Evolutionary conservation across 2,329 filamentous ascomycete species (phyloP), one percentile per base, ranked within the genome.

Genomic region (Trichophyton rubrum): DNA sequence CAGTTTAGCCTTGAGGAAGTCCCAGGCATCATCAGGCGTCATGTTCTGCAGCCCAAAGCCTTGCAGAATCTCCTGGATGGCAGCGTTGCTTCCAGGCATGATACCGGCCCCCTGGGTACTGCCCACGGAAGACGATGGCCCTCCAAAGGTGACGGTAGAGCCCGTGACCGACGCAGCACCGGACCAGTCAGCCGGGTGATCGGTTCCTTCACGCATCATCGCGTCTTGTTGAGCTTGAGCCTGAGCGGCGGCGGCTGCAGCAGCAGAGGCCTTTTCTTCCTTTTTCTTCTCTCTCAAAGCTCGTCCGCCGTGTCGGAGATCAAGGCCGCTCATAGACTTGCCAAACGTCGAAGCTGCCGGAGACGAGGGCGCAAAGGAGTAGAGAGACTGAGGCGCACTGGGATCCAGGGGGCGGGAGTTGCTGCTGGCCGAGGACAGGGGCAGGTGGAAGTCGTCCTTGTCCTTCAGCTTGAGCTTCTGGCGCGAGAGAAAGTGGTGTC

Each of bases 201-300:
- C 74, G 9, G 9, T 4, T 13, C 67, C 66, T 56, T 75, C 74
- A 38, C 62, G 59, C 27, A 60, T 56, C n/a, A 56, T 55, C 17
- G 57, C 57, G 20, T 59, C 57, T 15, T 58, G 56, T 27, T 45
- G 40, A 30, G 57, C 33, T 38, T 38, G 33, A 38, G 33, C 33
- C 11, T 38, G 33, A 2, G 33, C 41, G 40, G 62, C 61, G 27
- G 63, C 63, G 3, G 63, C 61, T 4, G 62, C 62, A 17, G 61
- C 61, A 22, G 68, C 65, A 59, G 65, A 63, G 17, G 60, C 79
- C 65, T 85, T 84, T 64, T 89, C 86, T 64, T 88, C 85, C 66
- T 87, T 86, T 71, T 86, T 87, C 77, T 92, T 95, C 69, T 96
- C 90, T 41, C 88, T 82, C 53, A 91, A 73, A 5, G 85, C 87